Percentiles rank a stretch among this genome's conserved stretches.
Evolutionary conservation across 768 basidiomycete genomes (phyloP).

Genomic region (Pleurotus giganteus): DNA sequence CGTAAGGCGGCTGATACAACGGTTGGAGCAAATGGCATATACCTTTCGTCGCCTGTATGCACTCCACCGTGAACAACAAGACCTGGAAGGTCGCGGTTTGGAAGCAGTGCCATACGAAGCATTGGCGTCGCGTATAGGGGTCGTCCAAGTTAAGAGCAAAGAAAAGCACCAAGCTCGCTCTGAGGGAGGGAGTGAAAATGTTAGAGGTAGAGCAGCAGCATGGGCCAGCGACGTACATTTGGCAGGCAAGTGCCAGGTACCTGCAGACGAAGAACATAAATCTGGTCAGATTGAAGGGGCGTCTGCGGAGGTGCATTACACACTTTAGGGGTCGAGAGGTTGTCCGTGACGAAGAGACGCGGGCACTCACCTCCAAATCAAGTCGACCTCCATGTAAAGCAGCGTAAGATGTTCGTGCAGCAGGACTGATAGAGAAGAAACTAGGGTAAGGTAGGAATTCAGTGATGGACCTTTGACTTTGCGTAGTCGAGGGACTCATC

Average conservation of each 20-base stretch:
- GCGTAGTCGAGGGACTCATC: background rate
- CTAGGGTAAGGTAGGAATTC: background rate
- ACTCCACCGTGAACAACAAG: background rate
- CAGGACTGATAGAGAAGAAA: background rate
- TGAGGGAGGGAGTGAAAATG: background rate
- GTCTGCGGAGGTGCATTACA: background rate
- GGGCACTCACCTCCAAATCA: background rate
- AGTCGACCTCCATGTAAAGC: background rate
- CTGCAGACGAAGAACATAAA: background rate
- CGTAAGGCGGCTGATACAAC: background rate
- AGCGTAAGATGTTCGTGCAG: background rate
- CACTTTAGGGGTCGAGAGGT: background rate
- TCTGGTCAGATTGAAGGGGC: background rate
- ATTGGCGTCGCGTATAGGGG: background rate
- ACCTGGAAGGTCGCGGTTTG: conserved; percentile 2
- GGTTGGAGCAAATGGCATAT: background rate
- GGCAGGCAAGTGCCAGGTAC: background rate
- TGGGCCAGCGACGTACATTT: background rate
- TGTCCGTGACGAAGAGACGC: background rate
- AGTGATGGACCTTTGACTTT: too few relatives aligned
- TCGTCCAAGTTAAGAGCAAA: background rate
- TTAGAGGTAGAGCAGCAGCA: background rate
- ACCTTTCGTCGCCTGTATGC: conserved; percentile 5
- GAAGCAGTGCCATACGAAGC: conserved; percentile 1
- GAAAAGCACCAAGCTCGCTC: background rate